These are phyloP conservation scores for Inga oerstediana DNA, from an alignment of 306 rosid genomes.

Conservation along the genomic window DNA sequence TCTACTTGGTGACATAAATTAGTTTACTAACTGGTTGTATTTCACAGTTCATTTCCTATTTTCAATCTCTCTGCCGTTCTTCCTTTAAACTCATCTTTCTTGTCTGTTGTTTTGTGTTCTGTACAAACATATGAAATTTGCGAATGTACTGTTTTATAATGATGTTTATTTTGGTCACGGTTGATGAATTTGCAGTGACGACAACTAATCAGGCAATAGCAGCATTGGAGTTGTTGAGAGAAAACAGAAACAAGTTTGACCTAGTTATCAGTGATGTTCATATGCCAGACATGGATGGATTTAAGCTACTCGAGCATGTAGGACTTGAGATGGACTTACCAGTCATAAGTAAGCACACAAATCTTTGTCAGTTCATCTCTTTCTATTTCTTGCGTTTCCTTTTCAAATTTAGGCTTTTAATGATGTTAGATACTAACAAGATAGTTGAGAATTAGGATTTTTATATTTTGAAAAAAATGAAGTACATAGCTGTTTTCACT, in stretches of 20 bases:
- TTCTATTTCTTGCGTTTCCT: background rate
- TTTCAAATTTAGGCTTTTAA: background rate
- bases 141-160: background rate
- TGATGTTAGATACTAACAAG: background rate
- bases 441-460: background rate
- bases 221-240: conserved; percentile 81
- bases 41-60: conserved; percentile 9
- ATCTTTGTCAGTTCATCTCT: conserved; percentile 7
- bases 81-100: background rate
- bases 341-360: conserved; percentile 73
- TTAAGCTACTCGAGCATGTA: conserved; percentile 89
- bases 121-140: background rate
- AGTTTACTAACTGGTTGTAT: background rate
- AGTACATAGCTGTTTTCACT: conserved; percentile 10
- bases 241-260: conserved; percentile 70
- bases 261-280: conserved; percentile 93
- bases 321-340: conserved; percentile 99
- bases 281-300: conserved; percentile 99
- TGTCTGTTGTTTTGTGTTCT: conserved; percentile 7
- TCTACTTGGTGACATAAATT: background rate
- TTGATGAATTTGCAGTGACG: conserved; percentile 69
- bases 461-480: background rate
- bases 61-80: background rate
- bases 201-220: conserved; percentile 60
- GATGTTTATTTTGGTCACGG: conserved; percentile 1